Base-by-base conservation (phyloP, 805 yeast species). In the Lipomyces sp. region DNA sequence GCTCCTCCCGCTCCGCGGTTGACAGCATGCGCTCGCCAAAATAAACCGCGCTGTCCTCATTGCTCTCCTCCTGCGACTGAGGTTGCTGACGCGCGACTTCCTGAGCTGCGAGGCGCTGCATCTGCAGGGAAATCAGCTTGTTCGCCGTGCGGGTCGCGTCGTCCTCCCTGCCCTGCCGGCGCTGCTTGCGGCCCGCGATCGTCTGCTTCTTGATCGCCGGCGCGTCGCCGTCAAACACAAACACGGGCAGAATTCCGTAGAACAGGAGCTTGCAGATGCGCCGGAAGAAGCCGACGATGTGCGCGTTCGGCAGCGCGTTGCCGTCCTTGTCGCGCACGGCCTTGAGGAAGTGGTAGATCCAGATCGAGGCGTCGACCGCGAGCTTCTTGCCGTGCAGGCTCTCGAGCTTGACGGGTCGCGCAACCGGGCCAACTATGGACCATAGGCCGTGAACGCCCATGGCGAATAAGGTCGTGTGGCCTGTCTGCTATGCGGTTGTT, bases 381-480 rank as follows among this genome's bases (percentile, higher is more conserved):
- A 93, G 72, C 46, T 77, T 74, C 64, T 83, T 84, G 51, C 89
- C 81, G 21, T 85, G 78, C 32, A 93, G 74, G 0, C 95, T 82
- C 65, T 91, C 98, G 26, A 93, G 74, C 47, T 91, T 76, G 1
- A 93, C 95, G 0, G 99, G 96, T 43, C 85, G 74, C 0, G 98
- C 93, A 0, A 91, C 79, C 0, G 96, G 95, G 4, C 88, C 95
- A 2, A 91, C 74, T 10, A 93, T 81, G 44, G 83, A 88, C 99
- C 99, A 93, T 42, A 93, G 77, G 6, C 93, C 86, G 61, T 86
- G 87, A 41, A 93, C 99, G 72, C 99, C 99, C 99, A 93, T 91
- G 24, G 36, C 6, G 19, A 34, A 34, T 13, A 13, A 13, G 14
- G n/a, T n/a, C n/a, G n/a, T n/a, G n/a, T n/a, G n/a, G n/a, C n/a